Base-by-base conservation (phyloP, 116 monocot genomes). In the Thalassia testudinum region DNA sequence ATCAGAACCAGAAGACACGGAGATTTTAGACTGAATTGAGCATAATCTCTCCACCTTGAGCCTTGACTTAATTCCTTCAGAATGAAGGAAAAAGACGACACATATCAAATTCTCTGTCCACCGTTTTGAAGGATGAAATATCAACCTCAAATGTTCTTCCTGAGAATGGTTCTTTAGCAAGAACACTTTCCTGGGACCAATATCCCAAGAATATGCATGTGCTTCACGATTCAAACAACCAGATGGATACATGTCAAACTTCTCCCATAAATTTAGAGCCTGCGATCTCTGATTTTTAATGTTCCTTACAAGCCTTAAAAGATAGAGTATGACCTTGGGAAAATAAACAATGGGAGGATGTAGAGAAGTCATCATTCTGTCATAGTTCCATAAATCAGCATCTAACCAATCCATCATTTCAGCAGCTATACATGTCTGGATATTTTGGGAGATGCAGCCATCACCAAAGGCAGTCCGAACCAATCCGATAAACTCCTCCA, bases 401-500 rank as follows among this genome's bases (percentile, higher is more conserved):
- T 69, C 74, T 54, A 85, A 66, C 56, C 75, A 70, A 40, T 71
- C 70, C 52, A 97, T 40, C 56, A 89, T 72, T 19, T 76, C 76
- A 57, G 85, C 74, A 58, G 77, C 43, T 24, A 97, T 47, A 37
- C 69, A 81, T 62, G 67, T 58, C 19, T 63, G 70, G 27, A 97
- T 57, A 59, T 78, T 85, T 27, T 62, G 58, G 58, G 57, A 70
- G n/a, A 85, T 62, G 44, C 51, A 45, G 54, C 61, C 65, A 62
- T 85, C 63, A 43, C 44, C 61, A 62, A 79, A 81, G 18, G 67
- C 37, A 53, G 66, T 56, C 50, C 72, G 68, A 16, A 77, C 72
- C 63, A 97, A 63, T 25, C 74, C 63, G 21, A 85, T 70, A 66
- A 82, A 81, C 57, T 97, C 89, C 59, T 97, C 89, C n/a, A 97